Evolutionary conservation across 228 moss, liverwort and hornwort genomes (phyloP), one percentile per base, ranked within the genome.

Genomic region (Sphagnum magellanicum): DNA sequence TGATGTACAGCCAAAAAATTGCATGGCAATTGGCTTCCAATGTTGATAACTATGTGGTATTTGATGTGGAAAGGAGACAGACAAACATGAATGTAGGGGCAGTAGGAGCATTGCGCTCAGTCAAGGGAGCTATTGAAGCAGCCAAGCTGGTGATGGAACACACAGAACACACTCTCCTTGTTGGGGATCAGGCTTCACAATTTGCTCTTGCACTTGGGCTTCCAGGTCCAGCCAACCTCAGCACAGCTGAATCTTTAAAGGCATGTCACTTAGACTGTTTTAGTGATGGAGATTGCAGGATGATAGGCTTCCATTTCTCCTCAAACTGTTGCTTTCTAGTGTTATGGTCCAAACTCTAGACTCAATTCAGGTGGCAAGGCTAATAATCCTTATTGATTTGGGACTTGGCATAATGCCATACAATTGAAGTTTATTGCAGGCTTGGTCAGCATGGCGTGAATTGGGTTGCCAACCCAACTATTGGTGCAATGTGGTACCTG

Each of bases 101-200:
- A 7, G 98, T 94, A 65, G 98, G 89, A 77, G 88, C 98, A 17
- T 72, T 98, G 71, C 92, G 92, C 32, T 86, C 79, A 14, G 91
- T 98, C 6, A 92, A 87, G 76, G 83, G 84, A 74, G 98, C 94
- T 51, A 90, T 93, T 59, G 80, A 72, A 78, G 85, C 90, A 59
- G 98, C 98, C 55, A 91, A 82, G 81, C 87, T 98, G 71, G 98
- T 98, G 63, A 90, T 98, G 82, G 93, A 98, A 48, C 87, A 98
- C 57, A 91, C 85, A 16, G 94, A 98, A 66, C 98, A 98, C 77
- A 84, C 93, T 10, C 61, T 98, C 13, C 83, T 98, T 11, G 98
- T 90, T 64, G 98, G 98, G 64, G 89, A 87, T 73, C 98, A 93
- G 67, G 98, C 93, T 68, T 88, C 92, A 17, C 70, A 71, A 8